Evolutionary conservation across 306 rosid species (phyloP), one percentile per base, ranked within the genome.

Genomic region (Acacia acuminata): DNA sequence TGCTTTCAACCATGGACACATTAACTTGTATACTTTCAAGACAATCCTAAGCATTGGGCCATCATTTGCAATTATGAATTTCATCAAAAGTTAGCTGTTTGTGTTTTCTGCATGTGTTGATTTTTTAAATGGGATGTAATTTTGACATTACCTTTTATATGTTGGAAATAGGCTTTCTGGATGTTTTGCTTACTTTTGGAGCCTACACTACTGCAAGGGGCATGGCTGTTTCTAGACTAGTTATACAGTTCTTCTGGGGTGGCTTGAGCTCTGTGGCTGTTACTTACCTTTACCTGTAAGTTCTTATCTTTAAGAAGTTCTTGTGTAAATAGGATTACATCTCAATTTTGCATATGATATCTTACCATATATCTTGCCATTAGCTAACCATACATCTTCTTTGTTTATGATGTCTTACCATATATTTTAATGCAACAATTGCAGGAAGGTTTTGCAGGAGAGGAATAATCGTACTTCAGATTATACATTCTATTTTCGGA

Each of bases 141-240:
- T 22, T 45, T 70, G 30, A 51, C 53, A 81, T 65, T 63, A 72
- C 84, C 44, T 58, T 56, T 45, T 73, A 74, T 79, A 45, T 87
- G 80, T 68, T 85, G 58, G 38, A 58, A 58, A 76, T 85, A 96
- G 99, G 89, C 81, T 86, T 77, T 86, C 86, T 96, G 74, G 99
- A 96, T 81, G 96, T 96, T 78, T 77, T 93, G 83, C 98, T 96
- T 84, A 96, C 92, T 85, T 96, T 88, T 89, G 99, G 99, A 82
- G 98, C 99, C 24, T 93, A 96, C 90, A 83, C 84, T 32, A 87
- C 94, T 60, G 98, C 99, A 81, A 90, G 99, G 89, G 99, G 94
- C 83, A 93, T 96, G 99, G 99, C 99, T 79, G 89, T 96, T 85
- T 96, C 99, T 79, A 93, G 98, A 87, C 78, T 93, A 75, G 94